A percentile compares a stretch with the other conserved stretches of the same genome.
These are phyloP conservation scores for Kwoniella shandongensis DNA, from an alignment of 768 basidiomycete genomes.

Conservation along the genomic window DNA sequence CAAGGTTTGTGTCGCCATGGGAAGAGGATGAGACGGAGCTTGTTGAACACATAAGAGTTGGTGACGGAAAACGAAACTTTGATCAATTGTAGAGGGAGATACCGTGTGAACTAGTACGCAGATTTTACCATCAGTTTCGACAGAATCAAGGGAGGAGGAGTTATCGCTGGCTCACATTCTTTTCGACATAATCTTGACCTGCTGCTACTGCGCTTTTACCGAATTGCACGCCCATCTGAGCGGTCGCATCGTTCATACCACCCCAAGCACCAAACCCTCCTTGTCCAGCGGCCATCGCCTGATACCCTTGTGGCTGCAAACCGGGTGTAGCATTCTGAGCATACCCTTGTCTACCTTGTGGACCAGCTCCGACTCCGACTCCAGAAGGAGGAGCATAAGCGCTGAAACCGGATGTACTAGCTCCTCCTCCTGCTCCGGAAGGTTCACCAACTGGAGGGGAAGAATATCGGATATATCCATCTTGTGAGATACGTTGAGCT, in stretches of 20 bases:
- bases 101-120: slow-evolving; percentile 67
- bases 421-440: slow-evolving; percentile 8
- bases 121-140: not conserved
- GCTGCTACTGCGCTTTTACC: slow-evolving; percentile 87
- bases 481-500: slow-evolving; percentile 47
- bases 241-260: slow-evolving; percentile 86
- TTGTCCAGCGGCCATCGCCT: slow-evolving; percentile 11
- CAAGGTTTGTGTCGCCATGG: slow-evolving; percentile 92
- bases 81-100: slow-evolving; percentile 71
- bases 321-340: slow-evolving; percentile 14
- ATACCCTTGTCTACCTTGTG: slow-evolving; percentile 23
- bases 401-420: slow-evolving; percentile 24
- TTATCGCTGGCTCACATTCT: slow-evolving; percentile 76
- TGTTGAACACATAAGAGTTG: slow-evolving; percentile 89
- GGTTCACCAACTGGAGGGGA: slow-evolving; percentile 41
- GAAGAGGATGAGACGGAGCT: slow-evolving; percentile 83
- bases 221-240: slow-evolving; percentile 93
- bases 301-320: slow-evolving; percentile 26
- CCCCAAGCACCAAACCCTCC: slow-evolving; percentile 53
- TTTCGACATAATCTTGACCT: slow-evolving; percentile 92
- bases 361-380: slow-evolving; percentile 10
- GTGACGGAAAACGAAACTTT: slow-evolving; percentile 96
- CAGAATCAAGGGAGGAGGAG: not conserved
- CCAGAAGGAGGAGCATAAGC: slow-evolving; percentile 23
- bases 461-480: slow-evolving; percentile 46